Percentiles rank a stretch among this genome's conserved stretches.
These are phyloP conservation scores for Amanita polypyramis DNA, from an alignment of 768 basidiomycete genomes.

Conservation along the genomic window DNA sequence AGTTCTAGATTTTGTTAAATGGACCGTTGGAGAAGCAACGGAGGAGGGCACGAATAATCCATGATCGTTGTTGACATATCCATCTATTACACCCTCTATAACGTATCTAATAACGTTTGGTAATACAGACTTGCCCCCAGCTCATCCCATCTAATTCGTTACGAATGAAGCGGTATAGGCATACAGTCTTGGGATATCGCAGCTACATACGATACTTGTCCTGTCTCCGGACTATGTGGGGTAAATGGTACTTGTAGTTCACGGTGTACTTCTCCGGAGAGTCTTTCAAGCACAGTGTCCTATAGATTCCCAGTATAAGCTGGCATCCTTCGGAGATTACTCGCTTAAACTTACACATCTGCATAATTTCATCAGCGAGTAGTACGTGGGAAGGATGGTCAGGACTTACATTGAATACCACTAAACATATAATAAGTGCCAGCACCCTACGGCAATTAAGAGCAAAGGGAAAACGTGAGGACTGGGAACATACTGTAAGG, in stretches of 20 bases:
- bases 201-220: constrained; percentile 12
- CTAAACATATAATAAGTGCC: constrained; percentile 43
- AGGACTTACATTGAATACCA: constrained; percentile 37
- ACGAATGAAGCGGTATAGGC: not conserved
- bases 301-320: constrained; percentile 13
- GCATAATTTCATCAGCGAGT: constrained; percentile 5
- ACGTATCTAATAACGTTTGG: not conserved
- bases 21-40: constrained; percentile 46
- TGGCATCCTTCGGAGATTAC: constrained; percentile 5
- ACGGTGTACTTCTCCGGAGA: constrained; percentile 39
- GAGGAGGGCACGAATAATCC: constrained; percentile 1
- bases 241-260: constrained; percentile 32
- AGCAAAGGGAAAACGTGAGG: not conserved
- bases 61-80: constrained; percentile 1
- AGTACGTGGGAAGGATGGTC: not conserved
- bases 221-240: constrained; percentile 28
- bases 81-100: not conserved
- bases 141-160: not conserved
- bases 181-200: not conserved
- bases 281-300: constrained; percentile 54
- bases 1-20: constrained; percentile 48
- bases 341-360: constrained; percentile 33
- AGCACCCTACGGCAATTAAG: constrained; percentile 23
- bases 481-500: constrained; percentile 35
- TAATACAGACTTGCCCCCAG: not conserved